These are phyloP conservation scores for Suillus fuscotomentosus DNA, from an alignment of 768 basidiomycete species.

Conservation along the genomic window DNA sequence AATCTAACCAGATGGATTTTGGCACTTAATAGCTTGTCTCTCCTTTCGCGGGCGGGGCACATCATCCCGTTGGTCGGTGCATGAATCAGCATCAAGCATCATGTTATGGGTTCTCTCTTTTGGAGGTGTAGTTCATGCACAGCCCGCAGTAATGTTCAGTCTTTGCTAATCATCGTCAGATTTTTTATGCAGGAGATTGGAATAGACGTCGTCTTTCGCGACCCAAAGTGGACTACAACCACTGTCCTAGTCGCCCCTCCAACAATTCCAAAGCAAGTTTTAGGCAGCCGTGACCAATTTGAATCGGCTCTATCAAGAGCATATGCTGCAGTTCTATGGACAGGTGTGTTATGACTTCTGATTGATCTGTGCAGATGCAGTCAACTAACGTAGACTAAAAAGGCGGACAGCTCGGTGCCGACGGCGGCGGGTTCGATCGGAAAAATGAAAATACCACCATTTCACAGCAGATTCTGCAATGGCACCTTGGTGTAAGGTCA, in stretches of 20 bases:
- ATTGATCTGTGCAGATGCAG: not conserved
- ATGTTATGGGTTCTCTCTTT: not conserved
- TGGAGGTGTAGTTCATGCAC: not conserved
- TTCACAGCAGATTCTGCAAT: slow-evolving; percentile 7
- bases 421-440: slow-evolving; percentile 10
- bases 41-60: not conserved
- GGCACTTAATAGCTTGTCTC: not conserved
- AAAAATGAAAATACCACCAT: slow-evolving; percentile 3
- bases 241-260: not conserved
- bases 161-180: not conserved
- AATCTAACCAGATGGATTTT: not conserved
- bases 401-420: slow-evolving; percentile 13
- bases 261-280: not conserved
- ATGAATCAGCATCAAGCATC: not conserved
- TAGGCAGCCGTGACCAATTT: not conserved
- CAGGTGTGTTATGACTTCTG: slow-evolving; percentile 2
- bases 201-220: not conserved
- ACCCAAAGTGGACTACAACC: too few relatives aligned
- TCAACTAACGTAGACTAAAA: not conserved
- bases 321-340: slow-evolving; percentile 12
- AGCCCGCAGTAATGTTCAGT: not conserved
- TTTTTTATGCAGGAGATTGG: not conserved
- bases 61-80: not conserved
- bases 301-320: slow-evolving; percentile 4
- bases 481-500: slow-evolving; percentile 15